Percentiles rank a stretch among this genome's conserved stretches.
phyloP scores from a whole-genome alignment of 306 rosid species.

The Fragaria nilgerrensis region DNA sequence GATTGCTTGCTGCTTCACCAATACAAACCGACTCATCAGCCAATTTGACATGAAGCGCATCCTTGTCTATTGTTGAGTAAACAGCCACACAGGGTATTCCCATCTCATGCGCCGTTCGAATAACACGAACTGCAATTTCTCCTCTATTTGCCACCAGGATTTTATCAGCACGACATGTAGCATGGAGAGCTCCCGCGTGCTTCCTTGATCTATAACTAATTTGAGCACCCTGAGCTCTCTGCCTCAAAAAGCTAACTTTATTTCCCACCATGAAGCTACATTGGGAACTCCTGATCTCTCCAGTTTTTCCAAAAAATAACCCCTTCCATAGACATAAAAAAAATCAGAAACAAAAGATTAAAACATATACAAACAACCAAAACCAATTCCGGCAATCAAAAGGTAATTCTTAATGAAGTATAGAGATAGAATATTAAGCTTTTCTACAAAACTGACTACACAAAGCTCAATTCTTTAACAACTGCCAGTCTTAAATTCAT shows the following conservation, averaged over 20 bases:
- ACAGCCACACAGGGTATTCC: constrained; percentile 99
- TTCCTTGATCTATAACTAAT: constrained; percentile 30
- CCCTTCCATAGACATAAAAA: constrained; percentile 42
- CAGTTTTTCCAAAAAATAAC: constrained; percentile 46
- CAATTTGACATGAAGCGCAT: constrained; percentile 93
- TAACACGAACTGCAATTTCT: constrained; percentile 93
- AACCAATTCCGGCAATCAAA: neutral
- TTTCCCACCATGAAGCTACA: constrained; percentile 62
- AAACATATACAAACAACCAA: neutral
- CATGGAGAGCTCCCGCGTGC: constrained; percentile 48
- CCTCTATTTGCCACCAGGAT: constrained; percentile 92
- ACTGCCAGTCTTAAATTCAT: neutral
- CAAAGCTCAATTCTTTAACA: neutral
- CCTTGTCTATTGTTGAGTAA: constrained; percentile 92
- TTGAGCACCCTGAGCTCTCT: constrained; percentile 37
- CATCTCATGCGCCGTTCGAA: constrained; percentile 92
- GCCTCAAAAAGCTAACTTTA: constrained; percentile 51
- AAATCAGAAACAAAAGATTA: neutral
- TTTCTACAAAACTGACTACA: neutral
- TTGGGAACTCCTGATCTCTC: constrained; percentile 58
- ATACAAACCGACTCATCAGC: constrained; percentile 97
- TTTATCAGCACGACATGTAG: constrained; percentile 53
- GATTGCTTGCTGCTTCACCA: constrained; percentile 94
- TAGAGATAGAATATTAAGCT: neutral
- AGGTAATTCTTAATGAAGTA: neutral